Conservation (phyloP, 164 flowering plant species). For the Aristolochia fimbriata region DNA sequence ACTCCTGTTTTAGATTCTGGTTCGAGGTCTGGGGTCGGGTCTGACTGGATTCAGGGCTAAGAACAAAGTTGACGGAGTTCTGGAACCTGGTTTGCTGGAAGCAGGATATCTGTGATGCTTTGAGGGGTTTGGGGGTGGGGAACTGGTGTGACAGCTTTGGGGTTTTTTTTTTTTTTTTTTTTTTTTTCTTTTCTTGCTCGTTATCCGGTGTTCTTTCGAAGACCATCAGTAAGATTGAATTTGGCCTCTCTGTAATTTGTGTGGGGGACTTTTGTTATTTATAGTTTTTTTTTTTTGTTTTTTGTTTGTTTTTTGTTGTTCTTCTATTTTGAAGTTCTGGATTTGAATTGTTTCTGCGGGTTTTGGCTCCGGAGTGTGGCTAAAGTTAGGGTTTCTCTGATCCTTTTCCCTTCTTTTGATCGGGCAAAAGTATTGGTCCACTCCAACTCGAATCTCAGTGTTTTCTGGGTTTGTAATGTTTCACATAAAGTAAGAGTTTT, state of each 20-base stretch:
- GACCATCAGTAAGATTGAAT: too few relatives aligned
- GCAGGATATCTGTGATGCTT: too few relatives aligned
- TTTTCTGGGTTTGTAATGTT: constrained; percentile 2
- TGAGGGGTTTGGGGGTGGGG: too few relatives aligned
- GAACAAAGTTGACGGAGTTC: too few relatives aligned
- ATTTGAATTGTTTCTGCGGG: constrained; percentile 14
- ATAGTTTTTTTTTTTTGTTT: too few relatives aligned
- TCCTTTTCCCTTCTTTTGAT: constrained; percentile 8
- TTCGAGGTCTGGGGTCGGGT: too few relatives aligned
- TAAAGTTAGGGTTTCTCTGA: constrained; percentile 21
- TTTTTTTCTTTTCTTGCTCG: too few relatives aligned
- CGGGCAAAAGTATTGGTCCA: constrained; percentile 9
- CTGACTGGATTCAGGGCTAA: too few relatives aligned
- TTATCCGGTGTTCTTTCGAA: too few relatives aligned
- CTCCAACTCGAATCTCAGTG: constrained; percentile 8
- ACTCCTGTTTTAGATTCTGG: background rate
- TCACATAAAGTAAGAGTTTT: background rate
- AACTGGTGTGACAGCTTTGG: too few relatives aligned
- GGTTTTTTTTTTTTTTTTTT: too few relatives aligned
- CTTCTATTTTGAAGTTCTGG: constrained; percentile 8
- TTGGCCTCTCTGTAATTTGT: background rate
- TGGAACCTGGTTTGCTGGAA: too few relatives aligned
- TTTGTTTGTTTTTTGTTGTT: background rate
- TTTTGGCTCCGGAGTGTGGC: constrained; percentile 15
- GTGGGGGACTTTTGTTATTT: background rate